Base-by-base conservation (phyloP, 305 asterid species). In the Fraxinus sp. region DNA sequence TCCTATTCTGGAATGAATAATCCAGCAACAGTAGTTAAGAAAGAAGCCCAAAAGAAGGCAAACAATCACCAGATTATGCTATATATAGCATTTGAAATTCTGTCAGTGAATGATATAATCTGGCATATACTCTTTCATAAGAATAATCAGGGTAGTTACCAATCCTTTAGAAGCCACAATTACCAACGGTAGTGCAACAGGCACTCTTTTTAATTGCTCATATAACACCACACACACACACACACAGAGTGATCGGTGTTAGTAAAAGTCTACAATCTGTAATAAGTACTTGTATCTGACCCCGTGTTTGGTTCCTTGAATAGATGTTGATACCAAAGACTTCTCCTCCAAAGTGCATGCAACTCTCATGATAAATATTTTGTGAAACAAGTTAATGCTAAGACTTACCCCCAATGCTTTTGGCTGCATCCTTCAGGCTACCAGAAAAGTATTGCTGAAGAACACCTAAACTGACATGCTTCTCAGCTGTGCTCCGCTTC, bases 391-490 rank as follows among this genome's bases (percentile, higher is more conserved):
- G 43, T 36, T 22, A 81, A 73, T 4, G 74, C 28, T 33, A 80
- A 20, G 79, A 87, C 97, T 91, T 84, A 96, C 99, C 99, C 77
- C 99, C 99, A 89, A 96, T 93, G 88, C 92, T 91, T 91, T 92
- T 96, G 59, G 99, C 99, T 76, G 99, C 98, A 88, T 94, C 98
- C 86, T 92, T 94, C 62, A 94, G 94, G 88, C 98, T 94, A 81
- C 98, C 99, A 49, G 97, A 92, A 86, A 94, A 96, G 84, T 96
- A 92, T 70, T 92, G 95, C 64, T 91, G 98, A 87, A 96, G 97
- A 83, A 92, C 97, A 80, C 92, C 87, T 85, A 94, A 86, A 87
- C 98, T 95, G 35, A 96, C 98, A 83, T 89, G 93, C 86, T 95
- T 94, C 86, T 95, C 98, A 66, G 97, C 90, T 16, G 97, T 91